Base-by-base conservation (phyloP, 257 asterid species). In the Jacaranda copaia region DNA sequence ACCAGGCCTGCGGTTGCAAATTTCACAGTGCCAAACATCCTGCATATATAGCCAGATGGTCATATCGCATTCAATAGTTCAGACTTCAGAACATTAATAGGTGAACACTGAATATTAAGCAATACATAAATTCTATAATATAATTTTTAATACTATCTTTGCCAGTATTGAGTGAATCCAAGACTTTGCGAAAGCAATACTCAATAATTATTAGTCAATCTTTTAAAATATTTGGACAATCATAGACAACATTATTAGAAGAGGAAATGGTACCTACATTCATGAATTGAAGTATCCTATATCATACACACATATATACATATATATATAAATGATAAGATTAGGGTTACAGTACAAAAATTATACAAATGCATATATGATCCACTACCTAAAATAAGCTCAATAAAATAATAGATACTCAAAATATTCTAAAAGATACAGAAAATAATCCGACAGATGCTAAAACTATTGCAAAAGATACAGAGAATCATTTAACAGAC, bases 21-120 rank as follows among this genome's bases (percentile, higher is more conserved):
- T 95, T 81, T 93, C 97, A 78, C 99, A 95, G 57, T 95, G 99
- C 99, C 99, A 95, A 71, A 90, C 92, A 83, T 95, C 99, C 99
- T 95, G 88, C 91, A 88, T 45, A 39, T 49, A 74, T 25, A 68
- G 18, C 32, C 48, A 73, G 20, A 73, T 25, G 56, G 48, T 32
- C 15, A 53, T 52, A 75, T 58, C 71, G 61, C 76, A 76, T 63
- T 40, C 72, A 39, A 36, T 71, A 68, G 39, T 16, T 40, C 10
- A 62, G n/a, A 63, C n/a, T n/a, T n/a, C n/a, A n/a, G n/a, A n/a
- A 46, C 14, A 73, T 25, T 51, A 60, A 70, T 68, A 66, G 3
- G 16, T 59, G 74, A 68, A 40, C 14, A 40, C 67, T 35, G 39
- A 73, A 32, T 42, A 13, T n/a, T n/a, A 12, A 53, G 61, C 52